phyloP scores from a whole-genome alignment of 768 basidiomycete genomes.

The Rickenella mellea region DNA sequence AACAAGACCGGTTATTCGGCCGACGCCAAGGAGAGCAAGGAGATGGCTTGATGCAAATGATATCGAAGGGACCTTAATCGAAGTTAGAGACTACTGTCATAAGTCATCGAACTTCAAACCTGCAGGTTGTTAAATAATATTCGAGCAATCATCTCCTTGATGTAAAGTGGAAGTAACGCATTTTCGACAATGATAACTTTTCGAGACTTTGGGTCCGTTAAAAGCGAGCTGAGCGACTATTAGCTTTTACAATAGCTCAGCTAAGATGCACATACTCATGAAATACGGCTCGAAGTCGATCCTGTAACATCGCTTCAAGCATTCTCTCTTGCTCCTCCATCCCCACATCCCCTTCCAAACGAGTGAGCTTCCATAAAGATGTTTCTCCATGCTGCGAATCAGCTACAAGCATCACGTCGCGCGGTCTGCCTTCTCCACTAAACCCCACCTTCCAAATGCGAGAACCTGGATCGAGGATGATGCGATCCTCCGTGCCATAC shows the following conservation, averaged over 20 bases:
- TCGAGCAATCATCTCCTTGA: conserved; percentile 83
- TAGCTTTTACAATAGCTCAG: neutral
- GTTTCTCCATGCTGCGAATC: too few species aligned
- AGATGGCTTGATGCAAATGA: conserved; percentile 89
- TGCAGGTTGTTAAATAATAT: conserved; percentile 87
- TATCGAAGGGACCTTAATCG: conserved; percentile 75
- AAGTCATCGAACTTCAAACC: conserved; percentile 28
- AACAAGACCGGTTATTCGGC: conserved; percentile 88
- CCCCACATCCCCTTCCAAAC: conserved; percentile 39
- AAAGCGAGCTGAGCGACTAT: conserved; percentile 53
- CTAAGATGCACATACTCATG: conserved; percentile 53
- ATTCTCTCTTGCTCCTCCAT: conserved; percentile 74
- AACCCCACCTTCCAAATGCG: conserved; percentile 96
- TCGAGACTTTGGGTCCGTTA: conserved; percentile 91
- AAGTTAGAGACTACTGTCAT: neutral
- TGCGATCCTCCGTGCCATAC: conserved; percentile 93
- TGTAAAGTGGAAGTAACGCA: conserved; percentile 72
- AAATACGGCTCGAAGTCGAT: conserved; percentile 67
- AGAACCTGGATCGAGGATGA: conserved; percentile 92
- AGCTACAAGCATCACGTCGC: conserved; percentile 82
- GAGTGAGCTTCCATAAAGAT: conserved; percentile 43
- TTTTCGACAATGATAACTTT: conserved; percentile 92
- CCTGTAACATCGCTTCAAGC: conserved; percentile 61
- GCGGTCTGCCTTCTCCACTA: conserved; percentile 86
- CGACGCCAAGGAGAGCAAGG: conserved; percentile 75